Conservation (phyloP, 2,329 filamentous ascomycete species). For the Sporothrix humicola region DNA sequence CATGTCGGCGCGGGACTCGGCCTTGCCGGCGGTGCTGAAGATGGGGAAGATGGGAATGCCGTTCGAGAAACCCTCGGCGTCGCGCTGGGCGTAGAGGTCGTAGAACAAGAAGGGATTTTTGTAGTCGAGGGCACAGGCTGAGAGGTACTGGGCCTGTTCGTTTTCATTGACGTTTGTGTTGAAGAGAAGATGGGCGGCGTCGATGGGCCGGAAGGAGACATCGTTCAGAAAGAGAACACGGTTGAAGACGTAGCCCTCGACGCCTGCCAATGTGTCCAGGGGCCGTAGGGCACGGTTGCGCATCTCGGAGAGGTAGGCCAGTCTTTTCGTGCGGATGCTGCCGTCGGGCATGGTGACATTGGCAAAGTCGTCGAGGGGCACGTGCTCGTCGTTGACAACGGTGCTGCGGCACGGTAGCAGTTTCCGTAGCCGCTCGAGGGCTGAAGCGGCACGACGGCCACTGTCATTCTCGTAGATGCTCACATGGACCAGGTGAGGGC, state of each 20-base stretch:
- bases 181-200: slow-evolving; percentile 65
- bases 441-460: slow-evolving; percentile 59
- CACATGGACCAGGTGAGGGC: slow-evolving; percentile 70
- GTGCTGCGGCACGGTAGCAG: slow-evolving; percentile 53
- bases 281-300: slow-evolving; percentile 73
- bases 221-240: slow-evolving; percentile 72
- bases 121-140: slow-evolving; percentile 74
- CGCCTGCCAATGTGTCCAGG: slow-evolving; percentile 56
- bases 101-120: slow-evolving; percentile 71
- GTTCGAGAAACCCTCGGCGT: slow-evolving; percentile 66
- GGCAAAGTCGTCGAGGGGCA: slow-evolving; percentile 62
- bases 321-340: slow-evolving; percentile 68
- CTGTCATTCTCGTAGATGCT: slow-evolving; percentile 77
- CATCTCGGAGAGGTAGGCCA: slow-evolving; percentile 75
- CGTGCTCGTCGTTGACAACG: slow-evolving; percentile 64
- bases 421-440: slow-evolving; percentile 60
- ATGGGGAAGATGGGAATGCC: slow-evolving; percentile 72
- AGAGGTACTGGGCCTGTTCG: slow-evolving; percentile 64
- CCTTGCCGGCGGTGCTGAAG: slow-evolving; percentile 61
- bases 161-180: slow-evolving; percentile 60
- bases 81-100: slow-evolving; percentile 74
- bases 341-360: slow-evolving; percentile 68
- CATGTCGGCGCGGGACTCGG: slow-evolving; percentile 65
- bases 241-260: slow-evolving; percentile 54
- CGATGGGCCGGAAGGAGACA: slow-evolving; percentile 58